Evolutionary conservation across 352 stramenopile species (phyloP).

Genomic region (Phytophthora pistaciae): DNA sequence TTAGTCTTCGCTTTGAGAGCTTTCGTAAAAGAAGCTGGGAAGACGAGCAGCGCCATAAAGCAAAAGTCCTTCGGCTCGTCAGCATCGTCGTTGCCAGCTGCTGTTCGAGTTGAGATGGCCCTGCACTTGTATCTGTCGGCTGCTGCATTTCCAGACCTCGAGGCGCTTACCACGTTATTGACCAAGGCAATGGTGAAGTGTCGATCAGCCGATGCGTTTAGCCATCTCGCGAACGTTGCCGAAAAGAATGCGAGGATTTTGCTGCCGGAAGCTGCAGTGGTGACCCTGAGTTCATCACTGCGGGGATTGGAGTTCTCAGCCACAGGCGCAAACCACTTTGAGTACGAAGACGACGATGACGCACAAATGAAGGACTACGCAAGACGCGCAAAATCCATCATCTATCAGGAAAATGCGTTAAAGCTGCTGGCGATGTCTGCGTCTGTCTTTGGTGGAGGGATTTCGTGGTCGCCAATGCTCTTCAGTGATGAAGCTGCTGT

Average conservation of each 20-base stretch:
- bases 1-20: constrained; percentile 40
- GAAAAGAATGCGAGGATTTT: constrained; percentile 38
- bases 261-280: constrained; percentile 26
- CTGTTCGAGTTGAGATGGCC: constrained; percentile 48
- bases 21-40: constrained; percentile 45
- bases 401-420: constrained; percentile 44
- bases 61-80: constrained; percentile 8
- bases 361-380: constrained; percentile 16
- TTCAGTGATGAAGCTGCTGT: constrained; percentile 34
- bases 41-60: background rate
- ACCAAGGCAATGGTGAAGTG: constrained; percentile 52
- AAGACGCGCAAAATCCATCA: constrained; percentile 33
- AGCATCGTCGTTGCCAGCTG: constrained; percentile 22
- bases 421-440: constrained; percentile 28
- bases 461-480: constrained; percentile 34
- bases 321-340: constrained; percentile 21
- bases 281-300: constrained; percentile 34
- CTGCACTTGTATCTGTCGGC: constrained; percentile 42
- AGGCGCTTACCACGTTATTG: constrained; percentile 40
- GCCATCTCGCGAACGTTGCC: constrained; percentile 36
- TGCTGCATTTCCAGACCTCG: constrained; percentile 43
- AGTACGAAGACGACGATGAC: constrained; percentile 17
- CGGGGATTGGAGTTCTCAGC: constrained; percentile 39
- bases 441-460: constrained; percentile 25
- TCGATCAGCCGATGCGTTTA: constrained; percentile 36